Base-by-base conservation (phyloP, 2,329 filamentous ascomycete species). In the Trichoderma sp. region DNA sequence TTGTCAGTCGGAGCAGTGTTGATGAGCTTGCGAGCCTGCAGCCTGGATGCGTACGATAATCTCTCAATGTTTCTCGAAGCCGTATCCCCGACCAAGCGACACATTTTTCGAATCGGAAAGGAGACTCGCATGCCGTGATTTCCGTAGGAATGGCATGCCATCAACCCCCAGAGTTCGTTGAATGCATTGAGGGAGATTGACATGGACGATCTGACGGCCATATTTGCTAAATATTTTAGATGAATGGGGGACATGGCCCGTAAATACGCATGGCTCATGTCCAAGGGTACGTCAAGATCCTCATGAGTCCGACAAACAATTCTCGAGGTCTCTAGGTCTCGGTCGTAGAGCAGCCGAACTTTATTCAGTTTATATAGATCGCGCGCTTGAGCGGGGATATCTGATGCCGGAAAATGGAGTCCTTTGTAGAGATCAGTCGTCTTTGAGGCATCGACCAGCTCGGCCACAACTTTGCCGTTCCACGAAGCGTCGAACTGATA, bases 121-220 rank as follows among this genome's bases (percentile, higher is more conserved):
- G 93, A 93, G 0, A 97, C 93, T n/a, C 94, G 88, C 93, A 96
- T 97, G 4, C 94, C 94, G 58, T 87, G 87, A 2, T 80, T 72
- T 0, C 92, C 94, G 76, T 97, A 97, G 0, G 91, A 89, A 78
- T 97, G 94, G 73, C 94, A 97, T 1, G 93, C 90, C 53, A 97
- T 94, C 32, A 97, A 83, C 0, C 94, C 95, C 95, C 94, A 97
- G 0, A 97, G 82, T 76, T 97, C 92, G 75, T 88, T 86, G 76
- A 97, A 96, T 0, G 93, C 93, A 74, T 94, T 96, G 77, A 97
- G 93, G 1, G 94, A 97, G 73, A 97, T 94, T 0, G 94, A 97
- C 94, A 97, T 97, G 74, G 93, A 97, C 0, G 93, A 93, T n/a
- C 94, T 90, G 0, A 97, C 94, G 8, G 91, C 91, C 94, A 97